Base-by-base conservation (phyloP, 106 monocot genomes). In the Cymbidium sinense region DNA sequence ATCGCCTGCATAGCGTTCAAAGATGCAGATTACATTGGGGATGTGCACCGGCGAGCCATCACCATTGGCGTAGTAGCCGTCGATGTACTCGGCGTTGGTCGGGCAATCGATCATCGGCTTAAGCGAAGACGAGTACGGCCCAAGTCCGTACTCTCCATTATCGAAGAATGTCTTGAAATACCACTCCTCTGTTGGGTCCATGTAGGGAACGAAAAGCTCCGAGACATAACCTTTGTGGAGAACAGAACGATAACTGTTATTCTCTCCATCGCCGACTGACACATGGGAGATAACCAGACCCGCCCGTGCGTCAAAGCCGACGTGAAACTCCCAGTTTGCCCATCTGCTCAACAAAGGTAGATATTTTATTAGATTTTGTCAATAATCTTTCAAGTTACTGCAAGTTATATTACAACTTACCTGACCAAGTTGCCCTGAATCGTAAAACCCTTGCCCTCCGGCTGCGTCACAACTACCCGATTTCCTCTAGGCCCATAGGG, bases 271-370 rank as follows among this genome's bases (percentile, higher is more conserved):
- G 43, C 55, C 37, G 17, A 95, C 81, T 7, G 87, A 84, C 0
- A 89, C 91, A 5, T 86, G 67, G 31, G 95, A 95, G 74, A 95
- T 89, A 31, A 91, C 73, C 6, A 82, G 21, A 13, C 95, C 91
- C 1, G 89, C 91, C 0, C 95, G 82, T 7, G 72, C 50, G 75
- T 95, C 95, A 50, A 81, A 88, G 28, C 83, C 70, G 30, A 92
- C 37, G 81, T 92, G 95, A 39, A 95, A 92, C 2, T 70, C 83
- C 91, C 95, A 92, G 78, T 92, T 92, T 2, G 86, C 92, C 95
- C 95, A 95, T 36, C 95, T 95, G 44, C 11, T 13, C 30, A 1
- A 28, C 31, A 5, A 30, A 30, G 6, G 0, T 6, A 58, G 11
- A 0, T 18, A 52, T 41, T 41, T 41, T 6, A 41, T 41, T 6